Conservation (phyloP, 306 rosid genomes). For the Pterocarpus santalinus region DNA sequence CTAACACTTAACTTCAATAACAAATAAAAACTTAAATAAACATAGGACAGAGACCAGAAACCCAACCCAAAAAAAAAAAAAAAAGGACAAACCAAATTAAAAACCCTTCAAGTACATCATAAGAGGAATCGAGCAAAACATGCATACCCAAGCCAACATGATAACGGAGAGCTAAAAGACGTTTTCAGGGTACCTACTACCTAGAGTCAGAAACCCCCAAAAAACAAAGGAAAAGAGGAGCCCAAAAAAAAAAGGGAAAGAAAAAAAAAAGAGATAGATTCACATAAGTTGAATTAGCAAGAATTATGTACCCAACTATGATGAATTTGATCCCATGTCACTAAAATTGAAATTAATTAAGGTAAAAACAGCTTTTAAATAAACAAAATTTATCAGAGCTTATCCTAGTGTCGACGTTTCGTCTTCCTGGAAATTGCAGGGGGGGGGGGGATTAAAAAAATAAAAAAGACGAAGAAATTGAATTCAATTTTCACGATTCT, state of each 20-base stretch:
- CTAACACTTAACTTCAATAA: neutral
- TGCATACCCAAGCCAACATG: neutral
- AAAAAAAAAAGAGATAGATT: neutral
- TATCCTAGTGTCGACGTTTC: neutral
- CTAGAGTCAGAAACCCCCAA: slow-evolving; percentile 7
- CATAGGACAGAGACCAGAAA: neutral
- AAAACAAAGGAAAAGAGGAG: neutral
- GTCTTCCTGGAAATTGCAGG: slow-evolving; percentile 9
- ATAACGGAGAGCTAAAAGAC: neutral
- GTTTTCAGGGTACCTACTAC: neutral
- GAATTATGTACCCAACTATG: slow-evolving; percentile 10
- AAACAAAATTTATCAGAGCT: neutral
- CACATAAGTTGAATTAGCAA: neutral
- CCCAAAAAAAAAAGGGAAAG: no score
- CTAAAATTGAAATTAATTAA: slow-evolving; percentile 15
- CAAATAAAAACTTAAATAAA: neutral
- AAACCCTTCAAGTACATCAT: neutral
- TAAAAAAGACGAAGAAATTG: neutral
- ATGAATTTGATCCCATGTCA: slow-evolving; percentile 5
- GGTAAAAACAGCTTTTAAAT: slow-evolving; percentile 11
- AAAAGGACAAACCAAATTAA: neutral
- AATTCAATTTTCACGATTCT: slow-evolving; percentile 8
- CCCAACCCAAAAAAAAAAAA: neutral
- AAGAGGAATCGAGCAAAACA: slow-evolving; percentile 22
- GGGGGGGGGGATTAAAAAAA: neutral